Percentiles rank a stretch among this genome's conserved stretches.
Evolutionary conservation across 73 alveolate species (phyloP).

Genomic region (Paramecium pentaurelia): DNA sequence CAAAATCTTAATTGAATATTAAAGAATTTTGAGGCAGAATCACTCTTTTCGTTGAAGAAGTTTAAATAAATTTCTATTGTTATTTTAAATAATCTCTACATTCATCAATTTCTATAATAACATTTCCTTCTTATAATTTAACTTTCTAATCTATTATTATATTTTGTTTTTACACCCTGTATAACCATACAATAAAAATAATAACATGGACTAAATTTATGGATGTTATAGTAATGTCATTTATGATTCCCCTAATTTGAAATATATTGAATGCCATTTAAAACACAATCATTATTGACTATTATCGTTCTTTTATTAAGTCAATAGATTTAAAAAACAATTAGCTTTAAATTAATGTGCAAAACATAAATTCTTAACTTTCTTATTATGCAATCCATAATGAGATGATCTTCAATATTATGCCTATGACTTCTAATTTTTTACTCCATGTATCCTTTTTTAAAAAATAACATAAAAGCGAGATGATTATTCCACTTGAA

Average conservation of each 20-base stretch:
- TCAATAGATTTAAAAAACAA: neutral
- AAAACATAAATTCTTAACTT: neutral
- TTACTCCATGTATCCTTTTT: neutral
- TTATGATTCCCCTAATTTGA: neutral
- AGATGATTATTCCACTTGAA: neutral
- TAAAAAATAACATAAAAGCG: neutral
- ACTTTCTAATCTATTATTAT: neutral
- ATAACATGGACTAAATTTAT: neutral
- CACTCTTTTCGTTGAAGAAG: neutral
- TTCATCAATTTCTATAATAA: neutral
- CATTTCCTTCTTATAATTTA: neutral
- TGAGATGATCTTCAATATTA: neutral
- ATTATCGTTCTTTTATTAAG: neutral
- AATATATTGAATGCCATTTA: neutral
- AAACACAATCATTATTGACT: neutral
- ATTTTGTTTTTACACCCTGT: neutral
- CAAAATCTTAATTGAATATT: neutral
- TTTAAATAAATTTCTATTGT: neutral
- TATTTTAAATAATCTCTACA: neutral
- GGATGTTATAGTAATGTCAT: neutral
- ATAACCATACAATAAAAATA: neutral
- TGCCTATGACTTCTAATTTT: neutral
- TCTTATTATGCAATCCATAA: neutral
- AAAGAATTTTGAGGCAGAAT: neutral
- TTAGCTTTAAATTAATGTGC: neutral